phyloP scores from a whole-genome alignment of 2,329 filamentous ascomycete genomes.

The Geoglossum cookeanum region DNA sequence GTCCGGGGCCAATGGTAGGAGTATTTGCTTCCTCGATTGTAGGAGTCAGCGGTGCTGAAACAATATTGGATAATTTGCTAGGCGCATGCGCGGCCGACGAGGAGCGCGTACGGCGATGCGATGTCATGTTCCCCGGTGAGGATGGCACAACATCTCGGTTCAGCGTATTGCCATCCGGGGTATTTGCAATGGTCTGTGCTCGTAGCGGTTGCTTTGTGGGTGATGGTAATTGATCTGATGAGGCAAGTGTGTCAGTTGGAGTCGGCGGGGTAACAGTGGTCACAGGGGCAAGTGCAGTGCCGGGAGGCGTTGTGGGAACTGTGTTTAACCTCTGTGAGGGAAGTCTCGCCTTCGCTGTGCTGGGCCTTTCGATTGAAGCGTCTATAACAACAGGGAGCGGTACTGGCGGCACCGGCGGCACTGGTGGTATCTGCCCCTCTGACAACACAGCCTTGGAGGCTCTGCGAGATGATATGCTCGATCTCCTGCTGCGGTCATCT shows the following conservation, averaged over 20 bases:
- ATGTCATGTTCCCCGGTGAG: slow-evolving; percentile 35
- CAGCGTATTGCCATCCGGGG: background rate
- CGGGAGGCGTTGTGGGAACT: slow-evolving; percentile 13
- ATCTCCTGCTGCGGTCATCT: slow-evolving; percentile 12
- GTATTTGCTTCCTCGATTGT: slow-evolving; percentile 43
- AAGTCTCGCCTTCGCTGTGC: background rate
- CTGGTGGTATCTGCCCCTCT: slow-evolving; percentile 8
- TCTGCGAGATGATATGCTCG: slow-evolving; percentile 15
- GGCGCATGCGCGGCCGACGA: slow-evolving; percentile 34
- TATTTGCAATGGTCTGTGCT: background rate
- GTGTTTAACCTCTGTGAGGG: slow-evolving; percentile 6
- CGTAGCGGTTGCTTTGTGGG: slow-evolving; percentile 12
- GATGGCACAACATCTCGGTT: slow-evolving; percentile 32
- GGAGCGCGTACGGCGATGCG: slow-evolving; percentile 45
- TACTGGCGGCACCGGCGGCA: slow-evolving; percentile 16
- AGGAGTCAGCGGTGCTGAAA: slow-evolving; percentile 47
- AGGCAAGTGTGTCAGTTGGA: slow-evolving; percentile 24
- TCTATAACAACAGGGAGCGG: slow-evolving; percentile 17
- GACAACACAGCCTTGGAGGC: slow-evolving; percentile 13
- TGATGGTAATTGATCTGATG: slow-evolving; percentile 12
- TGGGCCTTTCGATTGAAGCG: slow-evolving; percentile 12
- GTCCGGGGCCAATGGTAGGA: slow-evolving; percentile 17
- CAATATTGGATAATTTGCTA: slow-evolving; percentile 72
- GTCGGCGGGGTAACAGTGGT: slow-evolving; percentile 47
- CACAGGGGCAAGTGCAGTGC: slow-evolving; percentile 21